Evolutionary conservation across 768 basidiomycete species (phyloP), one percentile per base, ranked within the genome.

Genomic region (Phanerodontia chrysosporium): DNA sequence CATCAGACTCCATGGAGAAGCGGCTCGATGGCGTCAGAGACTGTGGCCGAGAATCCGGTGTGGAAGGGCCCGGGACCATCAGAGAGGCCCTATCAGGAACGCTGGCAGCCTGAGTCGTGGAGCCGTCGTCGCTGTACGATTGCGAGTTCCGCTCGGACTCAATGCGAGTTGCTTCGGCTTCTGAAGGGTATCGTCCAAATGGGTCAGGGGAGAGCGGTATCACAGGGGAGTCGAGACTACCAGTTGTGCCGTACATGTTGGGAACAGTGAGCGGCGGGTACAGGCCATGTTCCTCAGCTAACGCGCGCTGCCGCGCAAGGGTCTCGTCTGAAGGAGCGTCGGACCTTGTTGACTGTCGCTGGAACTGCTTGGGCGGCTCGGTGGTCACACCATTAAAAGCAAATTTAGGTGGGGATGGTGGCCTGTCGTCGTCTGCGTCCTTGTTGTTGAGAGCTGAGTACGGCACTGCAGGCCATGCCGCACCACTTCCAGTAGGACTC

Each of bases 141-240:
- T 48, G 61, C 35, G 45, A 52, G 10, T 51, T 28, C 30, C 49
- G n/a, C 35, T 49, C 32, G 13, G 28, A n/a, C 46, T 53, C 28
- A 12, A 54, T 12, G 8, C 39, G 54, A 27, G 9, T 44, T 1
- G 51, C 57, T 30, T 60, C 45, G 28, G 59, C 27, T 12, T 52
- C 64, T 2, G 88, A 90, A 30, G 89, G 78, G 65, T 81, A 86
- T 27, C 89, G 80, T 12, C 86, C 85, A 66, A 92, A 92, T 27
- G 90, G 90, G 73, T 92, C 90, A 8, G 90, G 88, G 10, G 89
- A 89, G n/a, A 91, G 75, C 39, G 91, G 91, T 57, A 92, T 88
- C n/a, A 86, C 67, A 22, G 88, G 86, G 1, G 85, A 84, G 44
- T 76, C 77, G 60, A 29, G 64, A 46, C 57, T 67, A 55, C 60